Conservation (phyloP, 2,329 filamentous ascomycete genomes). For the Plenodomus tracheiphilus region DNA sequence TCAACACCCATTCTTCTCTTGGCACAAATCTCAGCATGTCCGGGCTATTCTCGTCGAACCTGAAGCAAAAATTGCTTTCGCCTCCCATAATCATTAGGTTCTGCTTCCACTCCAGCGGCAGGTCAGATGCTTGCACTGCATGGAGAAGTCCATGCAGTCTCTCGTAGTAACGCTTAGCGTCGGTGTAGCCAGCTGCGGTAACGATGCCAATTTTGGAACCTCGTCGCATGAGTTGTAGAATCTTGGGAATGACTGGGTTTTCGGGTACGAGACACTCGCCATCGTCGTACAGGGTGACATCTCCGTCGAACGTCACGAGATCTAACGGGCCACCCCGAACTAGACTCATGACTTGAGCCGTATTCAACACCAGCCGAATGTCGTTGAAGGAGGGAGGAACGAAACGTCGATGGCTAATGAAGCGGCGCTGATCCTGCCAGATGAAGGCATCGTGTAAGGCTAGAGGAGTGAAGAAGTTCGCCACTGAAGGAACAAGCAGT, state of each 20-base stretch:
- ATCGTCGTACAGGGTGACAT: constrained; percentile 88
- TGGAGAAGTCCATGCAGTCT: constrained; percentile 86
- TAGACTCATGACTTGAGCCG: constrained; percentile 92
- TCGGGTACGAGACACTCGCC: constrained; percentile 75
- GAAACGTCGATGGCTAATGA: constrained; percentile 88
- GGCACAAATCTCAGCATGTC: constrained; percentile 70
- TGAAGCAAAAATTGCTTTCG: constrained; percentile 94
- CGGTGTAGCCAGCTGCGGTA: constrained; percentile 92
- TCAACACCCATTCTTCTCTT: constrained; percentile 70
- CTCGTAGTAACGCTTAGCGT: constrained; percentile 81
- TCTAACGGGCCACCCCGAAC: constrained; percentile 72
- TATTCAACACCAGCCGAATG: constrained; percentile 88
- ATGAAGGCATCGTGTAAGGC: constrained; percentile 88
- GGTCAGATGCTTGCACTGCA: constrained; percentile 66
- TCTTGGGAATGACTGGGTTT: constrained; percentile 74
- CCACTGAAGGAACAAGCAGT: constrained; percentile 85
- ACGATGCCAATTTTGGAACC: constrained; percentile 91
- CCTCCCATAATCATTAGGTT: constrained; percentile 92
- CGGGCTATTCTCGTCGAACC: constrained; percentile 67
- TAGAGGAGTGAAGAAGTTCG: constrained; percentile 90
- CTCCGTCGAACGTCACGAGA: constrained; percentile 94
- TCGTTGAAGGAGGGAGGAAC: constrained; percentile 98
- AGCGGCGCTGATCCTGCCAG: constrained; percentile 82
- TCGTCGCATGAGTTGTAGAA: constrained; percentile 71
- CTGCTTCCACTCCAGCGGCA: constrained; percentile 70